Percentiles rank a stretch among this genome's conserved stretches.
Conservation (phyloP, 176 grass and related monocot species). For the Oryza coarctata region DNA sequence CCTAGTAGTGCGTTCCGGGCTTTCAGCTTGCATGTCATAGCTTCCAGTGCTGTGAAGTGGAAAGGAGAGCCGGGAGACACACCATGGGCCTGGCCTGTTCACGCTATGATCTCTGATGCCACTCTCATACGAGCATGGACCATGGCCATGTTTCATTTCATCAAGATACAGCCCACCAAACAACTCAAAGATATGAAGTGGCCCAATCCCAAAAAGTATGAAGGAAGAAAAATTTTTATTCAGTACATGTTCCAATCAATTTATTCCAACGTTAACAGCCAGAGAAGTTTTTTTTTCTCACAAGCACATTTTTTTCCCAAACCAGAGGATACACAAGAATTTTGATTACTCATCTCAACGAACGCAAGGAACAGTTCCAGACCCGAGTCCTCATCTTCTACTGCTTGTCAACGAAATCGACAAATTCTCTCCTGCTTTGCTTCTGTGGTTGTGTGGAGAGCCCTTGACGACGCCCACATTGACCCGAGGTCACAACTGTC, state of each 20-base stretch:
- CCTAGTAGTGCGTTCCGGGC: neutral
- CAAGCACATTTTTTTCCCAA: neutral
- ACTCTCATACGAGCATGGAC: neutral
- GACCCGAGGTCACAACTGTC: slow-evolving; percentile 22
- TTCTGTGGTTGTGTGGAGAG: neutral
- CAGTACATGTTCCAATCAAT: neutral
- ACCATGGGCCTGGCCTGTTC: neutral
- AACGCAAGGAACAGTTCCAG: neutral
- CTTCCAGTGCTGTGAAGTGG: neutral
- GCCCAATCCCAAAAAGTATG: neutral
- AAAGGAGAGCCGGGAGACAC: neutral
- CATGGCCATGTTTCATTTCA: neutral
- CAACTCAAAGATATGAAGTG: neutral
- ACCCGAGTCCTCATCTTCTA: neutral
- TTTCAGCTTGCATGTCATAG: neutral
- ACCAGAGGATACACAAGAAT: slow-evolving; percentile 9
- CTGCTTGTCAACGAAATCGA: slow-evolving; percentile 46
- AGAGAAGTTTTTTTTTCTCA: neutral
- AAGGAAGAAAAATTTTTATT: slow-evolving; percentile 15
- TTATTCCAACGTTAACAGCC: slow-evolving; percentile 37
- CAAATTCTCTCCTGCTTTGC: neutral
- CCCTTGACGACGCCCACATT: neutral
- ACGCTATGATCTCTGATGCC: neutral
- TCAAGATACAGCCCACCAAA: neutral
- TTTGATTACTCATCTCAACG: neutral